Conservation (phyloP, 805 yeast species). For the Lipomyces japonicus region DNA sequence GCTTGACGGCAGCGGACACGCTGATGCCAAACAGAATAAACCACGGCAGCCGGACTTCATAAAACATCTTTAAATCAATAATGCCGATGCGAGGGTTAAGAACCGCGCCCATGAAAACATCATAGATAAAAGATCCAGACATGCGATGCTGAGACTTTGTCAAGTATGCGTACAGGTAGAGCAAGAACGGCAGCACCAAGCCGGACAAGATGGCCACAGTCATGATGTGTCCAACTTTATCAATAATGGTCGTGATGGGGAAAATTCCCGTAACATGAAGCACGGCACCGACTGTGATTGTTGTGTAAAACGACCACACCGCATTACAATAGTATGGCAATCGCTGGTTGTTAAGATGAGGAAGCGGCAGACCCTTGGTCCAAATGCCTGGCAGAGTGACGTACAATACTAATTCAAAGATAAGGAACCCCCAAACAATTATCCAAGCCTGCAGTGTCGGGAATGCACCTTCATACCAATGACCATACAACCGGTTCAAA, state of each 20-base stretch:
- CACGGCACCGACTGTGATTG: slow-evolving; percentile 53
- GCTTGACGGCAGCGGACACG: slow-evolving; percentile 69
- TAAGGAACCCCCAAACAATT: slow-evolving; percentile 66
- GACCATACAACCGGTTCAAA: slow-evolving; percentile 39
- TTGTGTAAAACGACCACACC: slow-evolving; percentile 71
- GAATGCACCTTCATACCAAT: slow-evolving; percentile 37
- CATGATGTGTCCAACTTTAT: slow-evolving; percentile 87
- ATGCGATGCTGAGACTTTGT: slow-evolving; percentile 79
- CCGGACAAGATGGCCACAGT: slow-evolving; percentile 84
- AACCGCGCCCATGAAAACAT: slow-evolving; percentile 96
- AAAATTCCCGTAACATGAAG: slow-evolving; percentile 74
- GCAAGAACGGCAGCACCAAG: slow-evolving; percentile 57
- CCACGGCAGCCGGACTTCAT: slow-evolving; percentile 97
- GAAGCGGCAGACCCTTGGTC: slow-evolving; percentile 91
- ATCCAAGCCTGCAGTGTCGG: slow-evolving; percentile 55
- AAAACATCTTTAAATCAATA: slow-evolving; percentile 92
- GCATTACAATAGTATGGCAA: slow-evolving; percentile 94
- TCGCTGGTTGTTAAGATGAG: slow-evolving; percentile 73
- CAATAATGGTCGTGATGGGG: slow-evolving; percentile 70
- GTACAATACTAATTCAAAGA: slow-evolving; percentile 69
- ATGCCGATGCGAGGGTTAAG: slow-evolving; percentile 92
- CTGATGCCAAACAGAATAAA: slow-evolving; percentile 77
- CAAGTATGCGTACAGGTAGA: slow-evolving; percentile 65
- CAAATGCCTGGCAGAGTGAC: slow-evolving; percentile 86
- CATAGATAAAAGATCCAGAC: slow-evolving; percentile 89